These are phyloP conservation scores for Moesziomyces sp. DNA, from an alignment of 1,284 basidiomycete species.

Conservation along the genomic window DNA sequence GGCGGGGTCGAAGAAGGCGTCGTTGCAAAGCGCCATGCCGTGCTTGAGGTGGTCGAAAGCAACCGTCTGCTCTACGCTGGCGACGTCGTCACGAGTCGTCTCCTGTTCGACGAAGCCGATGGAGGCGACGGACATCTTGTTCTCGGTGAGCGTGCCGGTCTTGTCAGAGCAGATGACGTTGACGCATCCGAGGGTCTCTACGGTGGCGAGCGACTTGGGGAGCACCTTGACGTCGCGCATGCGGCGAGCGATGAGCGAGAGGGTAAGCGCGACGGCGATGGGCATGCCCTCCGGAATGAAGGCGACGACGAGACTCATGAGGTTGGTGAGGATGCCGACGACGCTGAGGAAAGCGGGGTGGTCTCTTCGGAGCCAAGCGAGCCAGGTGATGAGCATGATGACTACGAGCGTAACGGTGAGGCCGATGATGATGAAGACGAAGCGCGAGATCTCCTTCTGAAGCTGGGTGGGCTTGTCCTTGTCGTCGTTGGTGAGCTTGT, in stretches of 20 bases:
- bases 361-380: conserved; percentile 69
- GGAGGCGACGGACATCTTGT: conserved; percentile 70
- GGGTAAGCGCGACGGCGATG: conserved; percentile 76
- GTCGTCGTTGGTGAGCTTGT: conserved; percentile 48
- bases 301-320: conserved; percentile 77
- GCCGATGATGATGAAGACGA: conserved; percentile 70
- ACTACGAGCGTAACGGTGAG: conserved; percentile 72
- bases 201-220: conserved; percentile 75
- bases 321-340: conserved; percentile 73
- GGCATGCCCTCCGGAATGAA: conserved; percentile 77
- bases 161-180: conserved; percentile 79
- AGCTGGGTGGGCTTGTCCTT: conserved; percentile 72
- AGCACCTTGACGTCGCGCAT: conserved; percentile 78
- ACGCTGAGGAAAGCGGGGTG: conserved; percentile 74
- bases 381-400: conserved; percentile 73
- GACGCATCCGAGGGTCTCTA: conserved; percentile 77
- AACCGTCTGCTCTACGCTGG: conserved; percentile 19
- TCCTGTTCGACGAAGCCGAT: conserved; percentile 67
- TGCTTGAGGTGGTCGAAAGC: conserved; percentile 64
- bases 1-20: conserved; percentile 72
- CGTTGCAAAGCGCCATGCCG: conserved; percentile 75
- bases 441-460: conserved; percentile 70
- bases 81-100: conserved; percentile 28
- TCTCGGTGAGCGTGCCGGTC: conserved; percentile 79
- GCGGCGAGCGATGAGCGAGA: conserved; percentile 78